Evolutionary conservation across 2,329 filamentous ascomycete species (phyloP), one percentile per base, ranked within the genome.

Genomic region (Arthrobotrys iridis): DNA sequence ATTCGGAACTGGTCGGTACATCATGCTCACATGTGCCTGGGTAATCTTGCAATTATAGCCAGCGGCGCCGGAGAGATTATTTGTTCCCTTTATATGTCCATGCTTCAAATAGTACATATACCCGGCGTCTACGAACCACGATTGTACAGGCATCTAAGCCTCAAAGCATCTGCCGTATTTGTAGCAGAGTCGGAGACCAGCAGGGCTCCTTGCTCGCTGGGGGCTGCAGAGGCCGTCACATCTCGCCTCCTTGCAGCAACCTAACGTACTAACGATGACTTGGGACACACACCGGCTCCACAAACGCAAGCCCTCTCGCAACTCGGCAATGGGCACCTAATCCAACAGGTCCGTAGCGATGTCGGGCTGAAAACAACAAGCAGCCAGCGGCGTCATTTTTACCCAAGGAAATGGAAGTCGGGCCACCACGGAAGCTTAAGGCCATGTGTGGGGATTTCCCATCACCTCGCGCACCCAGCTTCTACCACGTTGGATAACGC

Each of bases 321-420:
- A 67, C 63, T 67, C 63, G 63, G 63, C 63, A 67, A 28, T 58
- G 50, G 63, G 63, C 37, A 67, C 48, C 40, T 37, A 60, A 70
- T 60, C 43, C 20, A 60, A 70, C 28, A 70, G 55, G 65, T 50
- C 65, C 37, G 48, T 37, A 57, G 28, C 52, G 28, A 59, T 28
- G 30, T 28, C 52, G 43, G 30, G 37, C 33, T 41, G 24, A 45
- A 40, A 67, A 15, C 20, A 37, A 40, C 41, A 33, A 55, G 28
- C 45, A 62, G 65, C 40, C 64, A 50, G 52, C 50, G 48, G 59
- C 68, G 60, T 73, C 68, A 73, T 73, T 45, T 40, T 33, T 60
- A 62, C 62, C 70, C 57, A 67, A 50, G 70, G 57, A 62, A 62
- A 67, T 46, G 70, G 70, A 59, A 74, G 60, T 52, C 43, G 68